Conservation (phyloP, 257 asterid genomes). For the Salvia miltiorrhiza region DNA sequence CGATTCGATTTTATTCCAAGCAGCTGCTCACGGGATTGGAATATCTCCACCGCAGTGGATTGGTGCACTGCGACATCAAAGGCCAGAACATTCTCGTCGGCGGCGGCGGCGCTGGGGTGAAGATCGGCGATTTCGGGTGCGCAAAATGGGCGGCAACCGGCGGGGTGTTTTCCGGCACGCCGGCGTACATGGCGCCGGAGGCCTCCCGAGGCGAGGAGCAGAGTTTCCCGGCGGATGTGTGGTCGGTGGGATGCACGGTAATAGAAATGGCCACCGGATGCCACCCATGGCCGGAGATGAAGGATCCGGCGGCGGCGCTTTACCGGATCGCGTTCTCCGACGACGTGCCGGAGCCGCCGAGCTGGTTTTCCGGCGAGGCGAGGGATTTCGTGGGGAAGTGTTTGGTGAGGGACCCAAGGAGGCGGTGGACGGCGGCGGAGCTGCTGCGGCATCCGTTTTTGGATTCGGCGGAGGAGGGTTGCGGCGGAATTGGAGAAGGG, state of each 20-base stretch:
- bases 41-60: conserved; percentile 48
- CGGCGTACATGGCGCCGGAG: conserved; percentile 91
- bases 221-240: conserved; percentile 67
- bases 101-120: conserved; percentile 39
- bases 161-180: conserved; percentile 63
- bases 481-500: conserved; percentile 7
- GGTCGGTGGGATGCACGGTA: conserved; percentile 78
- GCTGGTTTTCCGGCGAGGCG: conserved; percentile 45
- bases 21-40: conserved; percentile 55
- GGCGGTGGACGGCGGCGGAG: conserved; percentile 63
- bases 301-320: conserved; percentile 64
- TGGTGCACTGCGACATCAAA: conserved; percentile 81
- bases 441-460: conserved; percentile 75
- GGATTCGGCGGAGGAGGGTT: neutral
- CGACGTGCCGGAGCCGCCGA: conserved; percentile 59
- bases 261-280: conserved; percentile 85
- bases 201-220: conserved; percentile 84
- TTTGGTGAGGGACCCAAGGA: conserved; percentile 41
- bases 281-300: conserved; percentile 73
- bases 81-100: conserved; percentile 58
- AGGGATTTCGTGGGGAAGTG: conserved; percentile 57
- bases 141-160: conserved; percentile 31
- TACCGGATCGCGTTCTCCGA: conserved; percentile 59
- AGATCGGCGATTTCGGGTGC: conserved; percentile 84
- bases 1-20: conserved; percentile 33